phyloP scores from a whole-genome alignment of 768 basidiomycete species.

The Ramaria sp. region DNA sequence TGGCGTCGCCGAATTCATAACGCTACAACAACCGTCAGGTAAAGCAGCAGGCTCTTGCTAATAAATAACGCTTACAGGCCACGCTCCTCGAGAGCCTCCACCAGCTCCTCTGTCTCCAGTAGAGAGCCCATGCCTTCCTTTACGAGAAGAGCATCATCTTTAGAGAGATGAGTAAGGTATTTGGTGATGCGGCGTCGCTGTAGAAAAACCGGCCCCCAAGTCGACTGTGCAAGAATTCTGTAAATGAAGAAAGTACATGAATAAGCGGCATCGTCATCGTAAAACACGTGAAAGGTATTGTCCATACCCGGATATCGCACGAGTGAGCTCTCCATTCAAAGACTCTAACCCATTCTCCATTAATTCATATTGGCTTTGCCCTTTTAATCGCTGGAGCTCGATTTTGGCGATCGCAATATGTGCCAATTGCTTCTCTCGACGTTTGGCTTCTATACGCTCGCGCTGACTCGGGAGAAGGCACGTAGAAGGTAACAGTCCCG shows the following conservation, averaged over 20 bases:
- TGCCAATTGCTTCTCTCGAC: conserved; percentile 24
- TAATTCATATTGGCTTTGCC: background rate
- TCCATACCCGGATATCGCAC: conserved; percentile 45
- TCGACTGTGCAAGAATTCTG: conserved; percentile 27
- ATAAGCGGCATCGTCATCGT: background rate
- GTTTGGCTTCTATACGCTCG: conserved; percentile 46
- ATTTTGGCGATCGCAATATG: conserved; percentile 16
- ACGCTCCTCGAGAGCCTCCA: conserved; percentile 61
- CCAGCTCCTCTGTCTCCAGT: conserved; percentile 44
- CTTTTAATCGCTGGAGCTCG: conserved; percentile 14
- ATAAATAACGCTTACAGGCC: conserved; percentile 48
- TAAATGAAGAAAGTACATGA: conserved; percentile 17
- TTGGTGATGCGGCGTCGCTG: conserved; percentile 25
- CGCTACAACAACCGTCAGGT: background rate
- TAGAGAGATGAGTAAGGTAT: conserved; percentile 29
- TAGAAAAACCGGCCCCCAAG: conserved; percentile 27
- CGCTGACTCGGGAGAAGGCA: conserved; percentile 77
- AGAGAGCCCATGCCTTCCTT: conserved; percentile 33
- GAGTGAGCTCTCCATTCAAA: conserved; percentile 24
- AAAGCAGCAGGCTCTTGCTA: background rate
- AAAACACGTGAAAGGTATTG: background rate
- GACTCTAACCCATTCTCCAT: conserved; percentile 16
- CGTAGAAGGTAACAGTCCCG: conserved; percentile 76
- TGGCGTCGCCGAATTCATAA: conserved; percentile 17
- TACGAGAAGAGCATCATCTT: conserved; percentile 55